Conservation (phyloP, 306 rosid species). For the Pyrus betulifolia region DNA sequence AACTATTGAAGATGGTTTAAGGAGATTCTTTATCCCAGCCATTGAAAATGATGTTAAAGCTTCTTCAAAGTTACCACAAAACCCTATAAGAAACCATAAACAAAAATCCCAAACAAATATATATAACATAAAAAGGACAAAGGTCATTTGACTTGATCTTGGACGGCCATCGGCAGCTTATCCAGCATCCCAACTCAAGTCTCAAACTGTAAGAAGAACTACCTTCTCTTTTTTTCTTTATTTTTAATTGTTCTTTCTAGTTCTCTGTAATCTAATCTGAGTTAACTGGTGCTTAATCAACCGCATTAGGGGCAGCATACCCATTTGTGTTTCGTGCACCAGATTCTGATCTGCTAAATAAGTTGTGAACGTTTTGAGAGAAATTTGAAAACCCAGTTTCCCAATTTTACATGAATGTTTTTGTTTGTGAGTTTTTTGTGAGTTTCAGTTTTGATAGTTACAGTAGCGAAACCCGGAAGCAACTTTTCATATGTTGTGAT, state of each 20-base stretch:
- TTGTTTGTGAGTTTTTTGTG: background rate
- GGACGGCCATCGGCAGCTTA: background rate
- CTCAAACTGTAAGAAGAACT: conserved; percentile 1
- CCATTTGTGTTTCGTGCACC: background rate
- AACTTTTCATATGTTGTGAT: background rate
- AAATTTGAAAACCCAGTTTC: background rate
- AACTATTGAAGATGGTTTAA: no score
- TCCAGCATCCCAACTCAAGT: background rate
- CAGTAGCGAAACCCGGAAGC: background rate
- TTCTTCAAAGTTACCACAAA: background rate
- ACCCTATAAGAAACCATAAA: background rate
- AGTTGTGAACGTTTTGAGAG: background rate
- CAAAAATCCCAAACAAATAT: background rate
- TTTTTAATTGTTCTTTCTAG: background rate
- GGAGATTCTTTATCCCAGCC: no score
- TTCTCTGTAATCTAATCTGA: background rate
- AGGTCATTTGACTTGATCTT: background rate
- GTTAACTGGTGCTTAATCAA: background rate
- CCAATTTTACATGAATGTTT: background rate
- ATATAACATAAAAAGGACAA: background rate
- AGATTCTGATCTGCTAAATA: background rate
- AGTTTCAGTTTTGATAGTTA: background rate
- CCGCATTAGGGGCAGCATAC: background rate
- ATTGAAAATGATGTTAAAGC: background rate
- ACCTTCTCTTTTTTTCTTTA: background rate